Evolutionary conservation across 495 filamentous ascomycete species (phyloP), one percentile per base, ranked within the genome.

Genomic region (Penicillium cataractarum): DNA sequence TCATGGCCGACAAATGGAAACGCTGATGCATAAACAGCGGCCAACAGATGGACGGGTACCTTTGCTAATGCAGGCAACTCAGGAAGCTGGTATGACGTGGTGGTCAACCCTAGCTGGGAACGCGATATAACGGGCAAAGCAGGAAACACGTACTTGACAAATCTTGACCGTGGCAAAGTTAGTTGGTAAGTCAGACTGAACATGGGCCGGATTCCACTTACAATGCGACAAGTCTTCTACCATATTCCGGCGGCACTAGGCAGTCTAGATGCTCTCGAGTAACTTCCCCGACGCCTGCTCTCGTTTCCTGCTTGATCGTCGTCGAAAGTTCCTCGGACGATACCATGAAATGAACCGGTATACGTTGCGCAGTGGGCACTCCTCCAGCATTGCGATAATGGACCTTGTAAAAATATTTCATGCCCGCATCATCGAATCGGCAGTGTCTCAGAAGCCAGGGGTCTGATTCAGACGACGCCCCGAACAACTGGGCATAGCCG

Each of bases 311-410:
- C 35, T 39, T 39, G 35, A 6, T 39, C 17, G 35, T 15, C 15
- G 35, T 2, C 3, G 35, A 39, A 39, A 39, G 35, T 6, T 39
- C 35, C 35, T 39, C 35, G 35, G 35, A 39, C 1, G 35, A 39
- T 17, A 39, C 35, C 35, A 39, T 39, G 35, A 39, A 39, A 39
- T 39, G 35, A 5, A 39, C 35, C 3, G 35, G 75, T 24, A 78
- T 74, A 42, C 69, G 64, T 6, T 73, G 70, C 7, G 65, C 62
- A 2, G 69, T 70, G 0, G 75, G 75, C 9, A 78, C 75, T 3
- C 75, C 75, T 9, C 75, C 75, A 3, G 72, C 75, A 52, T 78
- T 76, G 19, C 75, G 72, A 57, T 74, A 75, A 33, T 76, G 74
- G 0, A 76, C 70, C 40, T 72, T 71, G 52, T 78, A 71, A 24